phyloP scores from a whole-genome alignment of 2,329 filamentous ascomycete species.

The Penicillium sp. region DNA sequence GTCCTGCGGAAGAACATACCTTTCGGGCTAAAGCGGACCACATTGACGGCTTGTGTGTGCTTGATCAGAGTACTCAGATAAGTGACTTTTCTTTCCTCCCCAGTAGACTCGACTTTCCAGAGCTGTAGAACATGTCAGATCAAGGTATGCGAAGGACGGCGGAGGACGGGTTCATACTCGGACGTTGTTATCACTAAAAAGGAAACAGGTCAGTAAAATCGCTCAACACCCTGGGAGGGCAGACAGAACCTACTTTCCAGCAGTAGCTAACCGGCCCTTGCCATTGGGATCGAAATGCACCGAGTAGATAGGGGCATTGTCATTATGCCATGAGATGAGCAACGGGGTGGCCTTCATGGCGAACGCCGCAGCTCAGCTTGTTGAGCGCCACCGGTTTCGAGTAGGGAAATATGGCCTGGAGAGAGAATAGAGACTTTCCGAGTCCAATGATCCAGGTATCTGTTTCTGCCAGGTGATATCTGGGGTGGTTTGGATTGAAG shows the following conservation, averaged over 20 bases:
- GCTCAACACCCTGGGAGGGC: background rate
- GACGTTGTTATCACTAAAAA: conserved; percentile 76
- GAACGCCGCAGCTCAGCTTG: conserved; percentile 30
- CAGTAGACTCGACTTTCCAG: conserved; percentile 84
- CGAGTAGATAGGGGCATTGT: conserved; percentile 94
- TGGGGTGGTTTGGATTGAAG: conserved; percentile 3
- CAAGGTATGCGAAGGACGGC: conserved; percentile 17
- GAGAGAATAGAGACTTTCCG: conserved; percentile 4
- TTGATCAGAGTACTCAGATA: conserved; percentile 90
- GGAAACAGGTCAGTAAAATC: conserved; percentile 14
- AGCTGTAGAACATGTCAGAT: conserved; percentile 57
- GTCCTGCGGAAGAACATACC: conserved; percentile 52
- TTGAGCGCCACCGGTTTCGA: conserved; percentile 4
- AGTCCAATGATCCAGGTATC: conserved; percentile 7
- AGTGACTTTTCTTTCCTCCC: conserved; percentile 82
- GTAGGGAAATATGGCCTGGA: background rate
- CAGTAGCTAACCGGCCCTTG: conserved; percentile 88
- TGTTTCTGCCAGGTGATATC: conserved; percentile 7
- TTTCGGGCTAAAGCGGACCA: conserved; percentile 92
- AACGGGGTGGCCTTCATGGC: conserved; percentile 93
- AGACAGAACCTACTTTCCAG: conserved; percentile 61
- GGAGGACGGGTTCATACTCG: conserved; percentile 58
- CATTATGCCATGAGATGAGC: conserved; percentile 98
- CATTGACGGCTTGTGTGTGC: conserved; percentile 96
- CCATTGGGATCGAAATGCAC: conserved; percentile 92